phyloP scores from a whole-genome alignment of 176 grass and related monocot genomes.

The Musa acuminata region DNA sequence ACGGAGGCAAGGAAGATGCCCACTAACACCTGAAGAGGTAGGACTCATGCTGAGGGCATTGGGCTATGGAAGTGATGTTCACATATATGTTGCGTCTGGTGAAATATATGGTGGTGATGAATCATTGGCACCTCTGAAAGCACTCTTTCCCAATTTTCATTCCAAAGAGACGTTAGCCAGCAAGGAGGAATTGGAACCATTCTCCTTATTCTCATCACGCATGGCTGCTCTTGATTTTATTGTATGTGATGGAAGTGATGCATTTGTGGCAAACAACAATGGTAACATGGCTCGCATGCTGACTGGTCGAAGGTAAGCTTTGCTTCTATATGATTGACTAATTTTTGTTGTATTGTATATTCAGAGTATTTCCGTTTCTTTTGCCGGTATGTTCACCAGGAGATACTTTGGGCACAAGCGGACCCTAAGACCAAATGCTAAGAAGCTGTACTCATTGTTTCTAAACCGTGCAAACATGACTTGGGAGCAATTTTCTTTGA shows the following conservation, averaged over 20 bases:
- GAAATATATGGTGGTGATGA: conserved; percentile 81
- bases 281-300: conserved; percentile 86
- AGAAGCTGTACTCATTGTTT: conserved; percentile 46
- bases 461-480: conserved; percentile 52
- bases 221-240: conserved; percentile 92
- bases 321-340: background rate
- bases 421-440: conserved; percentile 62
- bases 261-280: conserved; percentile 85
- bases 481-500: conserved; percentile 51
- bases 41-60: conserved; percentile 70
- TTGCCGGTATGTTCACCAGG: conserved; percentile 23
- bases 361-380: background rate
- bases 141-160: conserved; percentile 80
- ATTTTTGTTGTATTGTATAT: background rate
- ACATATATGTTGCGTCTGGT: conserved; percentile 89
- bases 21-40: conserved; percentile 81
- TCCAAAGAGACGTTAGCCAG: conserved; percentile 70
- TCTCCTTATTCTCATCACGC: conserved; percentile 54
- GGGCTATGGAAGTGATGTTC: conserved; percentile 48
- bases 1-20: conserved; percentile 49
- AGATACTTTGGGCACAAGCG: conserved; percentile 71
- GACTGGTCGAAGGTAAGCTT: conserved; percentile 56
- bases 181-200: conserved; percentile 52
- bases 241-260: conserved; percentile 86
- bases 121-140: conserved; percentile 58